Conservation (phyloP, 805 yeast species). For the Ogataea populi-albae region DNA sequence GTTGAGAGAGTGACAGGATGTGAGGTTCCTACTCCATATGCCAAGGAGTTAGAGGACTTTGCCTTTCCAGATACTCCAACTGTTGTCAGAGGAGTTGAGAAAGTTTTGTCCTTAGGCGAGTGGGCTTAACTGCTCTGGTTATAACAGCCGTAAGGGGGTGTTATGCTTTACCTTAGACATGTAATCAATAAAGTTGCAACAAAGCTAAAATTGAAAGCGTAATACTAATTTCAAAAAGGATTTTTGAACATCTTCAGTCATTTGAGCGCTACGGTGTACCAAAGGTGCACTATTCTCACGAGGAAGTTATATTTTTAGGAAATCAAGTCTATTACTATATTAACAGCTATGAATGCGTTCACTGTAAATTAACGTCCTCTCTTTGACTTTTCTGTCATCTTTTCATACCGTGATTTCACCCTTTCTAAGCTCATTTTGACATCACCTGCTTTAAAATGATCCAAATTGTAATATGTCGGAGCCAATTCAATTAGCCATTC, state of each 20-base stretch:
- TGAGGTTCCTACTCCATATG: conserved; percentile 99
- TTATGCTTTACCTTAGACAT: not conserved
- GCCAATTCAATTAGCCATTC: conserved; percentile 89
- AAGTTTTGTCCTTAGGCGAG: conserved; percentile 62
- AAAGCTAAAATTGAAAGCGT: conserved; percentile 3
- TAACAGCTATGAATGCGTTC: no score
- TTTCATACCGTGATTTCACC: conserved; percentile 39
- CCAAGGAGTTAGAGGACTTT: conserved; percentile 91
- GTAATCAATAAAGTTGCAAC: not conserved
- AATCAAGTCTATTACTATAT: no score
- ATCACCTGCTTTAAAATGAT: conserved; percentile 65
- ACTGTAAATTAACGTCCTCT: no score
- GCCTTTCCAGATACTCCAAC: conserved; percentile 97
- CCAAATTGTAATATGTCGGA: conserved; percentile 65
- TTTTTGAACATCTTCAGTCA: conserved; percentile 4
- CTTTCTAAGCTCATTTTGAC: conserved; percentile 67
- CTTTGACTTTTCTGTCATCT: conserved; percentile 1
- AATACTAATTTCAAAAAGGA: conserved; percentile 9
- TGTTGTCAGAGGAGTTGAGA: conserved; percentile 81
- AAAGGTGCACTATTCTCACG: no score
- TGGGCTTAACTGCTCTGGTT: conserved; percentile 23
- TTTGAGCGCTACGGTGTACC: no score
- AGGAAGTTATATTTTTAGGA: no score
- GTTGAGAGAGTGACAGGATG: conserved; percentile 98
- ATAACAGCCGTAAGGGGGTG: no score